Conservation (phyloP, 1,284 basidiomycete genomes). For the Tilletia walkeri region DNA sequence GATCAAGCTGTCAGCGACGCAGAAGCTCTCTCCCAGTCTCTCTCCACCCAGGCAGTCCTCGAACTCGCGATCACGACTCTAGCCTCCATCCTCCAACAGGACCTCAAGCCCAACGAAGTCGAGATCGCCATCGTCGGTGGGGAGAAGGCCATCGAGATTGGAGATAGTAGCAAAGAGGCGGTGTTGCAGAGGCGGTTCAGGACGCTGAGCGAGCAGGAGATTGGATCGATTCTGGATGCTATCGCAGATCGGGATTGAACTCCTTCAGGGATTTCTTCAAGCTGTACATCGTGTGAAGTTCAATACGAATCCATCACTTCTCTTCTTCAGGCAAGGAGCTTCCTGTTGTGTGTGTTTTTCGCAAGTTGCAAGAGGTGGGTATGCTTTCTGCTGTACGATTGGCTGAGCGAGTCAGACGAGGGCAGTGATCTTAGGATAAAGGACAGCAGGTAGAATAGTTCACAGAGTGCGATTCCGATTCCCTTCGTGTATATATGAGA, state of each 20-base stretch:
- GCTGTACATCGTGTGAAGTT: no score
- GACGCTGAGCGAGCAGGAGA: constrained; percentile 45
- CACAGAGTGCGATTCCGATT: no score
- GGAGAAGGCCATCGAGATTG: constrained; percentile 23
- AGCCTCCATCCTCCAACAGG: constrained; percentile 86
- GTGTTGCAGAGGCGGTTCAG: constrained; percentile 43
- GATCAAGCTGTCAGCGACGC: constrained; percentile 42
- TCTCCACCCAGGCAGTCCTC: constrained; percentile 44
- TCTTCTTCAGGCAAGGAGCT: no score
- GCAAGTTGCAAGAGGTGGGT: no score
- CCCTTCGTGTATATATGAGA: no score
- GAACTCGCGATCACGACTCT: constrained; percentile 93
- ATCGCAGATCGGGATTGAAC: constrained; percentile 51
- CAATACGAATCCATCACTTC: no score
- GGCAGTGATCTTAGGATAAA: no score
- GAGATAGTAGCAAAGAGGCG: constrained; percentile 27
- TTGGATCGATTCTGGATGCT: constrained; percentile 47
- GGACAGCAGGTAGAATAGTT: no score
- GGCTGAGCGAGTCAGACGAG: no score
- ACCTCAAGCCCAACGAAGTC: constrained; percentile 73
- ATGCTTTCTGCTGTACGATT: no score
- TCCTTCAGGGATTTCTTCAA: no score
- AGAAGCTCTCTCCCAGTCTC: constrained; percentile 30
- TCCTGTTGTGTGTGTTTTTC: no score
- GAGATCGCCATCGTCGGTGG: constrained; percentile 60